Base-by-base conservation (phyloP, 306 rosid genomes). In the Cucurbita maxima region DNA sequence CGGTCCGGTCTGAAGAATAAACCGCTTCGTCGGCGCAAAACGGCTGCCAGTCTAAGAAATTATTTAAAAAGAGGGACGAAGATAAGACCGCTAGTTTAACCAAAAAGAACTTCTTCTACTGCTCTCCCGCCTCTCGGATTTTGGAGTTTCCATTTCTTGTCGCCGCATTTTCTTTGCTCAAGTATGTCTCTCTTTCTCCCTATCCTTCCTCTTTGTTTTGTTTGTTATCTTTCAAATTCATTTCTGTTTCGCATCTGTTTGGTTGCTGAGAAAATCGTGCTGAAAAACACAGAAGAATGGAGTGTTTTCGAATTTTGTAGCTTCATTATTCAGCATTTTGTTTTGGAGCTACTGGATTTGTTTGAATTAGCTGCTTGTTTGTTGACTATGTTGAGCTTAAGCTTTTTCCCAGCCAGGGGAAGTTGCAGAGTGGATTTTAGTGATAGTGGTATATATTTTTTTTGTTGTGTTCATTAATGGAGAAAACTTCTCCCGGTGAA, bases 91-190 rank as follows among this genome's bases (percentile, higher is more conserved):
- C 48, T 66, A 71, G 52, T 22, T 36, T 25, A 19, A 16, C 55
- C 18, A 3, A 56, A 10, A 10, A 54, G 40, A 72, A 8, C 62
- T 72, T 40, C 54, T 57, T 57, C 52, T 43, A 3, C 61, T 30
- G 36, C 68, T 12, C 76, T 73, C 75, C 53, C 82, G 80, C 79
- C 36, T 56, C 75, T 67, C 75, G 61, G 76, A 78, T 81, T 85
- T 64, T 30, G 70, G 75, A 37, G 58, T 72, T 77, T 7, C 47
- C 41, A 68, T 68, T 61, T 52, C 8, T 57, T 57, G 36, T 5
- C 73, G 3, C 57, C 55, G 50, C 73, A 68, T 9, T 38, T 36
- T 37, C 25, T n/a, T 71, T 66, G 36, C 76, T 61, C 69, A 22
- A 81, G 92, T 88, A 77, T 78, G 82, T 8, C 20, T 69, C 68